Evolutionary conservation across 345 rosid species (phyloP).

Genomic region (Brassica juncea): DNA sequence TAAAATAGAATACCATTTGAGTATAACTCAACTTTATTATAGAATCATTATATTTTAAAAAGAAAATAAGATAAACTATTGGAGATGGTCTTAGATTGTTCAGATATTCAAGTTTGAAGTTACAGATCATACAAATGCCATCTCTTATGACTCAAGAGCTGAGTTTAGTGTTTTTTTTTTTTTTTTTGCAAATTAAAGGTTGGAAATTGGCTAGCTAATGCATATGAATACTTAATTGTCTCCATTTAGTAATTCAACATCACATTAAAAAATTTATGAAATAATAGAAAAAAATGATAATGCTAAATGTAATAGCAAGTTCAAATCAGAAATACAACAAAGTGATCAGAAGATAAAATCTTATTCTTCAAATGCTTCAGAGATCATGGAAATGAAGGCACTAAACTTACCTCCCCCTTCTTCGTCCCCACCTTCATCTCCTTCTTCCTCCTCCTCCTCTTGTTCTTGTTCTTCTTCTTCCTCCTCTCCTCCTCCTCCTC

Average conservation of each 20-base stretch:
- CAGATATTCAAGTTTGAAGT: not conserved
- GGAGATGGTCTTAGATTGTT: not conserved
- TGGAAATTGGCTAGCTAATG: not conserved
- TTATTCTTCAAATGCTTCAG: conserved; percentile 33
- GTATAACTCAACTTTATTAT: too few species aligned
- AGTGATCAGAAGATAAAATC: not conserved
- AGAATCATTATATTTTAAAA: too few species aligned
- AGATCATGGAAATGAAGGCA: conserved; percentile 37
- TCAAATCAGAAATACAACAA: not conserved
- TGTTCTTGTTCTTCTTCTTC: not conserved
- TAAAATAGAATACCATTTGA: too few species aligned
- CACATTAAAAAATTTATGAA: not conserved
- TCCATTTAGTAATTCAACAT: not conserved
- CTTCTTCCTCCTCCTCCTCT: conserved; percentile 14
- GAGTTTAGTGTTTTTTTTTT: not conserved
- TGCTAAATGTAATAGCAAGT: not conserved
- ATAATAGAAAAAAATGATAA: not conserved
- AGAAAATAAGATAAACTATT: too few species aligned
- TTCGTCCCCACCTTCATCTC: conserved; percentile 20
- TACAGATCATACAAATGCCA: not conserved
- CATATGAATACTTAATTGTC: not conserved
- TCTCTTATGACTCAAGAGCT: not conserved
- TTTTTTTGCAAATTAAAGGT: not conserved
- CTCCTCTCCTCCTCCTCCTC: not conserved
- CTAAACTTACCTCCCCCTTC: conserved; percentile 38